Conservation (phyloP, 2,329 filamentous ascomycete species). For the Aspergillus candidus region DNA sequence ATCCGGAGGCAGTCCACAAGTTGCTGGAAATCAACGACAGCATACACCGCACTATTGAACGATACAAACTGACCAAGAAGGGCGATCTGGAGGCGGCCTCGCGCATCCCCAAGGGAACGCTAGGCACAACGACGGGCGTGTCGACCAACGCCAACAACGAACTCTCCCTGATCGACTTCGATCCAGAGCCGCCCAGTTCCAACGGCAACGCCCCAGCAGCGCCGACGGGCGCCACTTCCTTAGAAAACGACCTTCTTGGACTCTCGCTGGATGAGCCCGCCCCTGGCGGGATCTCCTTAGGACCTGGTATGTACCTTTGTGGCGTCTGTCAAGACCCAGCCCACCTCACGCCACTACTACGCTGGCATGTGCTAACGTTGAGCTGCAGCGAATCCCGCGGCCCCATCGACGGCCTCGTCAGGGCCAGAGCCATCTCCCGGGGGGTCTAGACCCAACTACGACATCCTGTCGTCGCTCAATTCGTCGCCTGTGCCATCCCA, state of each 20-base stretch:
- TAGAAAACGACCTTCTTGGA: constrained; percentile 88
- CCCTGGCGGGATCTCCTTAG: constrained; percentile 81
- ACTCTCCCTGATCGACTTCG: constrained; percentile 88
- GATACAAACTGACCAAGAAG: constrained; percentile 94
- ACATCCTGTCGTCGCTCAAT: constrained; percentile 51
- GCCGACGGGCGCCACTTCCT: constrained; percentile 53
- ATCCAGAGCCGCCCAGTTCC: constrained; percentile 49
- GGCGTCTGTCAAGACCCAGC: too few relatives aligned
- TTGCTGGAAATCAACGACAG: constrained; percentile 97
- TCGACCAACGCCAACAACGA: constrained; percentile 66
- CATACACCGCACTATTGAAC: constrained; percentile 92
- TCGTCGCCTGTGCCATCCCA: constrained; percentile 44
- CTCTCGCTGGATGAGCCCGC: constrained; percentile 68
- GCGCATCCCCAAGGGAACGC: constrained; percentile 75
- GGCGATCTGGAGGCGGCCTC: constrained; percentile 80
- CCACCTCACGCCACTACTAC: too few relatives aligned
- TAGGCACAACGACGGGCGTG: constrained; percentile 60
- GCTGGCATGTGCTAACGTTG: too few relatives aligned
- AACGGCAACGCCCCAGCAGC: constrained; percentile 40
- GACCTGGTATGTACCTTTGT: constrained; percentile 50
- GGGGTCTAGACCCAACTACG: constrained; percentile 49
- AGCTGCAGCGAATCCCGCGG: constrained; percentile 38
- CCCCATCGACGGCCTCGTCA: constrained; percentile 23
- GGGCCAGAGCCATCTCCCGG: constrained; percentile 36
- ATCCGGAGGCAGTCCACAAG: constrained; percentile 91